These are phyloP conservation scores for Aspergillus latus DNA, from an alignment of 2,329 filamentous ascomycete species.

Conservation along the genomic window DNA sequence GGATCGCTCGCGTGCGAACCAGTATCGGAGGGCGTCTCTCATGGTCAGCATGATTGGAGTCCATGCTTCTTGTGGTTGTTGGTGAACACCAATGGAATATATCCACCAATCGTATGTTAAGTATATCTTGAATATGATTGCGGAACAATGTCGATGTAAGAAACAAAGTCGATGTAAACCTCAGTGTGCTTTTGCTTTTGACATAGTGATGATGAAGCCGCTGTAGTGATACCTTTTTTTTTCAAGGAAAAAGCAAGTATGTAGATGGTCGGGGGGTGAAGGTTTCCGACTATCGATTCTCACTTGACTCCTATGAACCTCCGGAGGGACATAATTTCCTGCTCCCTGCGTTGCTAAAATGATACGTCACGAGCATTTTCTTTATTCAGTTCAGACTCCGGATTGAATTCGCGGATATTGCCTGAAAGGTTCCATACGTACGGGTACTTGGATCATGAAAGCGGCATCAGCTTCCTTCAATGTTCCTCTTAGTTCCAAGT, in stretches of 20 bases:
- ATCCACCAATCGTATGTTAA: not conserved
- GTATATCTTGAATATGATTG: not conserved
- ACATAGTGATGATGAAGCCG: not conserved
- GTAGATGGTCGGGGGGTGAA: not conserved
- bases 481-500: not conserved
- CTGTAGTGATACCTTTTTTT: not conserved
- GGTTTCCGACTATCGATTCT: not conserved
- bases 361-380: not conserved
- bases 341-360: not conserved
- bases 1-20: no score
- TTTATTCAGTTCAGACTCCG: no score
- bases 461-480: not conserved
- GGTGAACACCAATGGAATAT: not conserved
- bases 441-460: no score
- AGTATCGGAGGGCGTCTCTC: no score
- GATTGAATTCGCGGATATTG: no score
- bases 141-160: not conserved
- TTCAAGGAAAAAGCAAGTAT: not conserved
- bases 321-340: slow-evolving; percentile 4
- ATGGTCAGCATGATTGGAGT: no score
- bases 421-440: no score
- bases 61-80: not conserved
- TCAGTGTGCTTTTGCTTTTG: not conserved
- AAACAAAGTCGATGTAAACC: not conserved
- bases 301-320: not conserved